phyloP scores from a whole-genome alignment of 305 asterid species.

The Euphrasia arctica region DNA sequence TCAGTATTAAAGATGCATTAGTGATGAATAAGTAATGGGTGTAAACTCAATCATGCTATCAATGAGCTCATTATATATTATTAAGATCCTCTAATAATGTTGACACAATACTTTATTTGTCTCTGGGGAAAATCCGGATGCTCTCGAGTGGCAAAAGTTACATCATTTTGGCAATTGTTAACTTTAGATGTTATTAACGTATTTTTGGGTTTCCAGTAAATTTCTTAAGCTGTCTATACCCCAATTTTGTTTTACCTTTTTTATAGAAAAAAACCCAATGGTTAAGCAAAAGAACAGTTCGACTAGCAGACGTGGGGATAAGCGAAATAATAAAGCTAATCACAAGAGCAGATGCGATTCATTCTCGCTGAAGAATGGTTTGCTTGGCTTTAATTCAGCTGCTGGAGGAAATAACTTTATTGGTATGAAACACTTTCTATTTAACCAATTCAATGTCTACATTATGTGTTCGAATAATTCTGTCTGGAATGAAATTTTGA shows the following conservation, averaged over 20 bases:
- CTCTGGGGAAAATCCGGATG: conserved; percentile 2
- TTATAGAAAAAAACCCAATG: conserved; percentile 58
- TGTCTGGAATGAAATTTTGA: conserved; percentile 20
- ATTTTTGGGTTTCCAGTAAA: conserved; percentile 13
- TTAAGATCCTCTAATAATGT: background rate
- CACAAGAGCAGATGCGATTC: conserved; percentile 62
- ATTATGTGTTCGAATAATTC: background rate
- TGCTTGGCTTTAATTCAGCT: conserved; percentile 69
- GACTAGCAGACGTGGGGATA: conserved; percentile 70
- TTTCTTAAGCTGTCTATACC: conserved; percentile 22
- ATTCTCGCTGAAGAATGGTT: conserved; percentile 76
- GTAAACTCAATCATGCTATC: background rate
- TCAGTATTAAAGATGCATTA: background rate
- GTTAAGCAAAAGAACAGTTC: conserved; percentile 60
- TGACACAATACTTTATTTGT: conserved; percentile 5
- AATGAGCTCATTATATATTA: conserved; percentile 2
- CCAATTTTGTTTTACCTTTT: conserved; percentile 6
- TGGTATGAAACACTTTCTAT: conserved; percentile 45
- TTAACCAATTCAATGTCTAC: conserved; percentile 15
- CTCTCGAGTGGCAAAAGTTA: conserved; percentile 4
- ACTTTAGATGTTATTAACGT: conserved; percentile 18
- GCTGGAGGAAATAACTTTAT: conserved; percentile 73
- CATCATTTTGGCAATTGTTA: conserved; percentile 19
- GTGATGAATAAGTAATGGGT: background rate
- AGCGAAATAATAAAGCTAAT: conserved; percentile 61